Conservation (phyloP, 2,329 filamentous ascomycete species). For the Ascochyta lentis region DNA sequence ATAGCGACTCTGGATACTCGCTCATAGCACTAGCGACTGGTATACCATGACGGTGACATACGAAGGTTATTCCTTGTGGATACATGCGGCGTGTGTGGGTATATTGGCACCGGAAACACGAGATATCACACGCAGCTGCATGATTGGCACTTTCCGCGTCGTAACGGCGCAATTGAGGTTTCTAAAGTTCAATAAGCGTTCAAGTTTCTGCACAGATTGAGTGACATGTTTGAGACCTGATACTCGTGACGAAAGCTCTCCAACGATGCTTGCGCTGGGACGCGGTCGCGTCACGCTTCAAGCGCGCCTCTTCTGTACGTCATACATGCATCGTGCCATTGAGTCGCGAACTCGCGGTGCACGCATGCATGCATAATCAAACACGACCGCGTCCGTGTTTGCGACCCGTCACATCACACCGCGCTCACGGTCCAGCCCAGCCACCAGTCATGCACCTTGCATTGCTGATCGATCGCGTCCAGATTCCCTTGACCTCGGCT, state of each 20-base stretch:
- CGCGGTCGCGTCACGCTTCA: constrained; percentile 10
- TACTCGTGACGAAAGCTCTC: background rate
- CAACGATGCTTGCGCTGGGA: background rate
- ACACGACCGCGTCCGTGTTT: background rate
- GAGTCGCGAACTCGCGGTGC: background rate
- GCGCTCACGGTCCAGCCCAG: constrained; percentile 5
- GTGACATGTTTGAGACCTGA: background rate
- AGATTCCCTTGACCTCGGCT: constrained; percentile 12
- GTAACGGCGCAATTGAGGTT: constrained; percentile 30
- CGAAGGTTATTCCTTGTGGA: constrained; percentile 38
- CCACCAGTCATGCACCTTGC: background rate
- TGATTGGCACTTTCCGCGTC: constrained; percentile 31
- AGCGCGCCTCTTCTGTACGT: constrained; percentile 3
- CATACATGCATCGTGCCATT: constrained; percentile 8
- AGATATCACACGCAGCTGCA: constrained; percentile 29
- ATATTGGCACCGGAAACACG: constrained; percentile 13
- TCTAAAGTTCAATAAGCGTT: constrained; percentile 4
- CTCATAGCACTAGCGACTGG: constrained; percentile 42
- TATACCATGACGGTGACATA: constrained; percentile 40
- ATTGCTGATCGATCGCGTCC: constrained; percentile 11
- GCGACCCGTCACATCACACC: constrained; percentile 1
- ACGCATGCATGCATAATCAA: background rate
- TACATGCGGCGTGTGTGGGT: constrained; percentile 20
- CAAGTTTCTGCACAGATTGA: background rate
- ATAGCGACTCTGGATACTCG: constrained; percentile 46